Evolutionary conservation across 768 basidiomycete genomes (phyloP).

Genomic region (Boletus subparvulus): DNA sequence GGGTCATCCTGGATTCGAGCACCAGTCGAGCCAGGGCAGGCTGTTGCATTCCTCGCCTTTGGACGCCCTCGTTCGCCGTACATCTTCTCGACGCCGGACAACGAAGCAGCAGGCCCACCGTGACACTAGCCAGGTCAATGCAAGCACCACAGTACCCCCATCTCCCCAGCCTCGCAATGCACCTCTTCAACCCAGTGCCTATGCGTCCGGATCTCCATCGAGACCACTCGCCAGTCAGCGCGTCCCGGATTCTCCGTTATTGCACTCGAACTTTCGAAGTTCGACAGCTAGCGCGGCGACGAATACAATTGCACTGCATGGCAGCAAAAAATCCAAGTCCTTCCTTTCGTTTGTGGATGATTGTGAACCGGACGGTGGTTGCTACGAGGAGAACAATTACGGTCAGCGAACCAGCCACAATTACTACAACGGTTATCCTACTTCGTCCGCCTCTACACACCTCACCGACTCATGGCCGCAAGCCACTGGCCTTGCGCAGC

Average conservation of each 20-base stretch:
- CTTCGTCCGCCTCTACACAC: slow-evolving; percentile 1
- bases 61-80: slow-evolving; percentile 52
- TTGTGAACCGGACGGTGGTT: slow-evolving; percentile 33
- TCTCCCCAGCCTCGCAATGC: slow-evolving; percentile 12
- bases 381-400: slow-evolving; percentile 44
- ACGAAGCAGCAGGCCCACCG: slow-evolving; percentile 5
- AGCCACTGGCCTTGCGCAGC: slow-evolving; percentile 6
- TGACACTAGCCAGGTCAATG: background rate
- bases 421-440: background rate
- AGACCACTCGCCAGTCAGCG: slow-evolving; percentile 5
- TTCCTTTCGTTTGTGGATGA: slow-evolving; percentile 32
- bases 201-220: slow-evolving; percentile 7
- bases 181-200: background rate
- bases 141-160: background rate
- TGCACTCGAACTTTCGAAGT: slow-evolving; percentile 48
- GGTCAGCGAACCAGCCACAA: slow-evolving; percentile 8
- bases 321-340: slow-evolving; percentile 22
- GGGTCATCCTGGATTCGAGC: slow-evolving; percentile 15
- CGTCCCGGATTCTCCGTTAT: slow-evolving; percentile 44
- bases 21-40: slow-evolving; percentile 24
- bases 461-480: slow-evolving; percentile 19
- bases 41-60: slow-evolving; percentile 53
- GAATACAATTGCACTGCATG: slow-evolving; percentile 10
- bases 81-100: slow-evolving; percentile 44
- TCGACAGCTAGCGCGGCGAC: slow-evolving; percentile 40